A percentile compares a stretch with the other conserved stretches of the same genome.
Evolutionary conservation across 176 grass and related monocot species (phyloP).

Genomic region (Musa beccarii): DNA sequence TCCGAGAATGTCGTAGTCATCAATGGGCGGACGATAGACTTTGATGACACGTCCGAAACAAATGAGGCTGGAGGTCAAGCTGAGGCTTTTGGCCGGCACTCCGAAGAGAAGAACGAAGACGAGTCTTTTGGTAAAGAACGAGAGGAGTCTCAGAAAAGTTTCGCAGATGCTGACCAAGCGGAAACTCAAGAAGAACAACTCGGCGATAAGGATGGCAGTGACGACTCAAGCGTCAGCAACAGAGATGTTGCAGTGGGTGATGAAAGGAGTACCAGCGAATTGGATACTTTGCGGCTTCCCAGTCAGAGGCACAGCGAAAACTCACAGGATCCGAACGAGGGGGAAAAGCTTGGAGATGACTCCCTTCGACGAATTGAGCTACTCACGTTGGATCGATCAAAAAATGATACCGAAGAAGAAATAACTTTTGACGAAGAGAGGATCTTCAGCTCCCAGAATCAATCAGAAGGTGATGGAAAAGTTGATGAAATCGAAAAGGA

Average conservation of each 20-base stretch:
- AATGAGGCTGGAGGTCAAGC: constrained; percentile 25
- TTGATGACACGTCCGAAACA: constrained; percentile 33
- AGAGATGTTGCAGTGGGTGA: constrained; percentile 17
- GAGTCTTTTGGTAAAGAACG: constrained; percentile 36
- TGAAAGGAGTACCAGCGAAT: constrained; percentile 15
- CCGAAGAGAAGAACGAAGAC: constrained; percentile 28
- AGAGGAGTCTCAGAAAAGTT: constrained; percentile 29
- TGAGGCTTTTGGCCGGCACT: neutral
- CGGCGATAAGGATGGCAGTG: constrained; percentile 24
- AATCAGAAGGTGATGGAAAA: constrained; percentile 21
- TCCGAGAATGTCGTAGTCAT: constrained; percentile 15
- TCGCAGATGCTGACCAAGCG: constrained; percentile 18
- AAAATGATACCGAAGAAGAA: neutral
- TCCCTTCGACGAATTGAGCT: constrained; percentile 23
- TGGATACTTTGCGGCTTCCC: constrained; percentile 20
- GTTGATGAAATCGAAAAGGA: constrained; percentile 20
- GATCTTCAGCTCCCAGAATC: constrained; percentile 15
- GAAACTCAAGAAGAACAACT: constrained; percentile 29
- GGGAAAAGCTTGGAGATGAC: constrained; percentile 16
- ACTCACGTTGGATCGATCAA: constrained; percentile 21
- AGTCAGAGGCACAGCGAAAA: constrained; percentile 6
- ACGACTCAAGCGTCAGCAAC: constrained; percentile 20
- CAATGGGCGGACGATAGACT: constrained; percentile 9
- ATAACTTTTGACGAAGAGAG: constrained; percentile 16
- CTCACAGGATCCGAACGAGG: constrained; percentile 28